A percentile compares a stretch with the other conserved stretches of the same genome.
Evolutionary conservation across 2,329 filamentous ascomycete species (phyloP).

Genomic region (Diaporthe capsici): DNA sequence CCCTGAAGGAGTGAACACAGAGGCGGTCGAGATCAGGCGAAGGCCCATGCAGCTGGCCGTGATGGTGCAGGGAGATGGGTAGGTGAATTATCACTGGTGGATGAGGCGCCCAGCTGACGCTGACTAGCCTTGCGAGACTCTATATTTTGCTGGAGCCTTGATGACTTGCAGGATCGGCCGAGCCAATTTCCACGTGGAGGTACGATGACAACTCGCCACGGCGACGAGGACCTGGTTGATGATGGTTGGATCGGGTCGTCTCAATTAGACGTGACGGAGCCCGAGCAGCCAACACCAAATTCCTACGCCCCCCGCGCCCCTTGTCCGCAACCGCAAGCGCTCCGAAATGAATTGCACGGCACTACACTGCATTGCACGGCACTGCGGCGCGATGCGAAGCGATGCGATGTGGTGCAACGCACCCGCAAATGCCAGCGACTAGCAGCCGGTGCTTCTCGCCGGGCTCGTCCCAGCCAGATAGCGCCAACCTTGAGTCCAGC

Average conservation of each 20-base stretch:
- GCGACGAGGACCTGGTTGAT: constrained; percentile 10
- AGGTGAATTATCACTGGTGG: constrained; percentile 5
- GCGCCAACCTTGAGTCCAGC: constrained; percentile 32
- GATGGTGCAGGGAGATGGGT: constrained; percentile 15
- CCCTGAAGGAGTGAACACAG: background rate
- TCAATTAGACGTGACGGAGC: constrained; percentile 14
- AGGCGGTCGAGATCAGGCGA: background rate
- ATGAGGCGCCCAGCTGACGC: constrained; percentile 32
- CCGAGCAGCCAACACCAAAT: constrained; percentile 4
- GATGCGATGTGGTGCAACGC: background rate
- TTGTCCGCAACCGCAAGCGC: background rate
- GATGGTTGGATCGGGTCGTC: constrained; percentile 9
- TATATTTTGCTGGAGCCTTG: constrained; percentile 9
- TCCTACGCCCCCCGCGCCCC: background rate
- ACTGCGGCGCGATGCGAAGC: background rate
- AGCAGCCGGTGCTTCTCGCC: background rate
- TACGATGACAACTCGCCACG: constrained; percentile 2
- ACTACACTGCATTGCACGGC: background rate
- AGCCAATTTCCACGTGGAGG: constrained; percentile 37
- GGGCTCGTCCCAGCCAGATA: constrained; percentile 24
- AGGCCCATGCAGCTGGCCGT: constrained; percentile 16
- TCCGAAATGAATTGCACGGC: background rate
- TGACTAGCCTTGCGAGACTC: constrained; percentile 37
- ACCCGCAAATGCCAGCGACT: constrained; percentile 15
- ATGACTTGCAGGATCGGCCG: constrained; percentile 38